phyloP scores from a whole-genome alignment of 129 eudicot genomes.

The Centella asiatica region DNA sequence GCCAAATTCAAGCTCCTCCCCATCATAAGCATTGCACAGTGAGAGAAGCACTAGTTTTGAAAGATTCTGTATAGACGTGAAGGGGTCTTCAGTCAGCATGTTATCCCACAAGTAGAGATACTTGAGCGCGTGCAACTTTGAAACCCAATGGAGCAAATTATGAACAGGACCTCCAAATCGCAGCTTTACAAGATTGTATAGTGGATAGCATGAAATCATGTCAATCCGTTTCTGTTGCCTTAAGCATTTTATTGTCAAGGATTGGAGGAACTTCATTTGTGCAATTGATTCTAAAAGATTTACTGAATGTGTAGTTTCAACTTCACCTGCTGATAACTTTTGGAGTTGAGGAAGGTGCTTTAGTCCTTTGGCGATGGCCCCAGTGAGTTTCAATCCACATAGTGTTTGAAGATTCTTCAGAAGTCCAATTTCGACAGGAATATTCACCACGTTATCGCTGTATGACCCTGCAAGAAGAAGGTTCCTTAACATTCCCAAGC shows the following conservation, averaged over 20 bases:
- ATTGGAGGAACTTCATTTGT: slow-evolving; percentile 3
- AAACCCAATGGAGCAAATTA: neutral
- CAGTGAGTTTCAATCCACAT: slow-evolving; percentile 1
- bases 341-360: slow-evolving; percentile 11
- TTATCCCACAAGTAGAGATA: slow-evolving; percentile 10
- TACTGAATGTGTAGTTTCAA: neutral
- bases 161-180: slow-evolving; percentile 3
- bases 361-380: neutral
- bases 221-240: neutral
- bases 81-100: slow-evolving; percentile 6
- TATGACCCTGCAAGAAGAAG: slow-evolving; percentile 14
- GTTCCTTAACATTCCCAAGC: slow-evolving; percentile 3
- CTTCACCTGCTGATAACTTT: slow-evolving; percentile 6
- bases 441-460: slow-evolving; percentile 1
- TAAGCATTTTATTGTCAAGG: slow-evolving; percentile 7
- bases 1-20: neutral
- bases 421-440: neutral
- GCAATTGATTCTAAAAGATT: neutral
- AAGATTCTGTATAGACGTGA: neutral
- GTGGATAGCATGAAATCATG: neutral
- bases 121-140: slow-evolving; percentile 2
- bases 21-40: slow-evolving; percentile 12
- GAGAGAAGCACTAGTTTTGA: slow-evolving; percentile 4
- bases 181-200: slow-evolving; percentile 1
- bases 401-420: slow-evolving; percentile 11